These are phyloP conservation scores for Fusarium veterinarium DNA, from an alignment of 2,329 filamentous ascomycete genomes.

Conservation along the genomic window DNA sequence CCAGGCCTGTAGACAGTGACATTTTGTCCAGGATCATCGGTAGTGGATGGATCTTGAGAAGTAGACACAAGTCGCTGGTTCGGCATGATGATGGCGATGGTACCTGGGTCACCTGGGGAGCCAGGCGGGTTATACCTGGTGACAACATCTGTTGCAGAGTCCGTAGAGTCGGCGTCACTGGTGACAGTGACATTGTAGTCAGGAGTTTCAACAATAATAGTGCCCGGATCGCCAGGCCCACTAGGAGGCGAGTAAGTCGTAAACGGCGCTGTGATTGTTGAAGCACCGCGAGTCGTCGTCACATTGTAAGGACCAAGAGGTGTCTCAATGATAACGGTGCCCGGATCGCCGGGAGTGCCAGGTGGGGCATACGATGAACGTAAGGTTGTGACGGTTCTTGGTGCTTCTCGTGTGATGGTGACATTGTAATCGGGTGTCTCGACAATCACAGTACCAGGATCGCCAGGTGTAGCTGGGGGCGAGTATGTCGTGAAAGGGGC, in stretches of 20 bases:
- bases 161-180: not conserved
- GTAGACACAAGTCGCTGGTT: constrained; percentile 5
- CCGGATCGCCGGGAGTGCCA: constrained; percentile 8
- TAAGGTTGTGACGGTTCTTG: constrained; percentile 2
- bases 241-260: constrained; percentile 21
- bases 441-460: constrained; percentile 24
- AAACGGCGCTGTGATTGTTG: constrained; percentile 15
- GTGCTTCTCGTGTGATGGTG: constrained; percentile 12
- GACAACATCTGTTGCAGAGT: not conserved
- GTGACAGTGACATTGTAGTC: constrained; percentile 23
- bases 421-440: constrained; percentile 25
- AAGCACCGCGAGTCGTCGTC: constrained; percentile 15
- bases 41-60: not conserved
- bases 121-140: constrained; percentile 22
- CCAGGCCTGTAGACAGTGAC: constrained; percentile 24
- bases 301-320: constrained; percentile 19
- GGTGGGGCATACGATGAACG: constrained; percentile 4
- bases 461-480: constrained; percentile 15
- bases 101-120: constrained; percentile 22
- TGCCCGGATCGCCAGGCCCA: constrained; percentile 16
- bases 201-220: constrained; percentile 20
- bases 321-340: constrained; percentile 21
- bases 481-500: constrained; percentile 13
- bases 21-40: constrained; percentile 10
- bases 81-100: constrained; percentile 23